Evolutionary conservation across 768 basidiomycete species (phyloP), one percentile per base, ranked within the genome.

Genomic region (Trametes villosa): DNA sequence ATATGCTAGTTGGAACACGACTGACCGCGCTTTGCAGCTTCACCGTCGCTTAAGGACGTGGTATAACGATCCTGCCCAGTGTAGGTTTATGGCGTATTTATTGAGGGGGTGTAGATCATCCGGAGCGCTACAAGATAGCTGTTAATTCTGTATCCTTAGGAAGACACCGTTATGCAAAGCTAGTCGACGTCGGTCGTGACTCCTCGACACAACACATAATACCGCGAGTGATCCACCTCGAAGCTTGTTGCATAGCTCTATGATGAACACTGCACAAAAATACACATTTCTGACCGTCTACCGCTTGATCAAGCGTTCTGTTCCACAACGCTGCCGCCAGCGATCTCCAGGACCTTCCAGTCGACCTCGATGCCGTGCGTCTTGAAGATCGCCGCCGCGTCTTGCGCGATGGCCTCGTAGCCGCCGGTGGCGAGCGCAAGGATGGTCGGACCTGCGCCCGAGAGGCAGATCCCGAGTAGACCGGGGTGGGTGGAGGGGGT

Each of bases 401-500:
- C 89, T 66, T 88, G 83, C 4, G 93, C 95, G 60, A 98, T 97
- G 8, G 78, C 79, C 45, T 94, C 91, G 67, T 92, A 98, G 26
- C 88, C 87, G 33, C 77, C 75, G 0, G 92, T 95, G 2, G 97
- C 97, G 18, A 99, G 84, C 1, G 97, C 97, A 62, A 99, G 84
- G 63, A 98, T 97, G 6, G 97, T 98, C 4, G 97, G 97, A 0
- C 97, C 97, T 5, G 97, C 97, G 8, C 97, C 97, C 2, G 96
- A 98, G 33, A 99, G 86, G 73, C 97, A 98, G 56, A 98, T 97
- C 4, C 97, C 97, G 9, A 99, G 81, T 4, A 99, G 79, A n/a
- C 97, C 97, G 0, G 93, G 92, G 75, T 98, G 96, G 0, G 92
- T 88, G 9, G 82, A 66, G 6, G 96, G 96, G 1, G 97, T 97